A percentile compares a stretch with the other conserved stretches of the same genome.
These are phyloP conservation scores for Entomortierella chlamydospora DNA, from an alignment of 192 early-diverging fungal species.

Conservation along the genomic window DNA sequence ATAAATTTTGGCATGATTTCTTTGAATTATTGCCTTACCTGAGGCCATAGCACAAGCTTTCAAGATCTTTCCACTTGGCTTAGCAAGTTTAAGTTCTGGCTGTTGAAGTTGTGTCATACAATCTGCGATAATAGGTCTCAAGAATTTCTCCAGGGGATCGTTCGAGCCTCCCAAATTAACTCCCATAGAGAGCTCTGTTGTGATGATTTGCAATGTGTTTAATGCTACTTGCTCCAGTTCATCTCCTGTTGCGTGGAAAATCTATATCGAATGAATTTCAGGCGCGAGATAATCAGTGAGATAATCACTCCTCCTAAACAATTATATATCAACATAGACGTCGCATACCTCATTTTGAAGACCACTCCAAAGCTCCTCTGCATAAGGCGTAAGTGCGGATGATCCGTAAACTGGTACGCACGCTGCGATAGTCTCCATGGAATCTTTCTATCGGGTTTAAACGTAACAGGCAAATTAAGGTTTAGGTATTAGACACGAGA, in stretches of 20 bases:
- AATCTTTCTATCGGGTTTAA: conserved; percentile 74
- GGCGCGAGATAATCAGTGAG: background rate
- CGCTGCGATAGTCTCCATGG: conserved; percentile 88
- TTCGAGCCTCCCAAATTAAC: conserved; percentile 54
- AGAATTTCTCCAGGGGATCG: conserved; percentile 61
- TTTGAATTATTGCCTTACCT: conserved; percentile 56
- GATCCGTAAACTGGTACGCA: conserved; percentile 84
- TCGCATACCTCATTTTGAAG: conserved; percentile 73
- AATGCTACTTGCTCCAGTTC: conserved; percentile 76
- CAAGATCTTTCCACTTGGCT: conserved; percentile 74
- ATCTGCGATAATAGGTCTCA: conserved; percentile 63
- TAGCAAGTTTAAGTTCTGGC: conserved; percentile 75
- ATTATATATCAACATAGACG: background rate
- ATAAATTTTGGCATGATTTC: too few species aligned
- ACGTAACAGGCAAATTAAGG: conserved; percentile 28
- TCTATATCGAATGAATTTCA: conserved; percentile 50
- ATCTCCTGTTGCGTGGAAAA: conserved; percentile 82
- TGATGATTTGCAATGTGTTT: conserved; percentile 66
- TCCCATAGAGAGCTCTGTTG: conserved; percentile 73
- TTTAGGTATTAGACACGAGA: conserved; percentile 19
- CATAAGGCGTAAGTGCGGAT: conserved; percentile 70
- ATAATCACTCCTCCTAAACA: background rate
- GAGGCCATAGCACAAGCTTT: conserved; percentile 71
- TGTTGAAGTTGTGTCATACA: conserved; percentile 70
- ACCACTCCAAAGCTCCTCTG: conserved; percentile 80